These are phyloP conservation scores for Camptophora hylomeconis DNA, from an alignment of 2,329 filamentous ascomycete species.

Conservation along the genomic window DNA sequence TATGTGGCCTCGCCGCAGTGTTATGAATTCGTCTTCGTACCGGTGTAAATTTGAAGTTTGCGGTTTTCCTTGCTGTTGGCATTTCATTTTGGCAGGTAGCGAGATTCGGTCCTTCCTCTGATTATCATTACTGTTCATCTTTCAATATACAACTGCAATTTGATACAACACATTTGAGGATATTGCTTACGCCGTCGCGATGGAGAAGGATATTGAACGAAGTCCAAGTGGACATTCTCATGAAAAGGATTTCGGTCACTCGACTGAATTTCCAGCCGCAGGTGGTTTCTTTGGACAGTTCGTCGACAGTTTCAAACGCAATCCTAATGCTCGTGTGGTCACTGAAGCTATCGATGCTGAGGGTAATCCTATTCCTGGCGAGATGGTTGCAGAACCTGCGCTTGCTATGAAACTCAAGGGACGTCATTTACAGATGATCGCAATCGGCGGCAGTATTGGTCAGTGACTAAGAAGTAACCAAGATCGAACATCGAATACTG, in stretches of 20 bases:
- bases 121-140: too few relatives aligned
- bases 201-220: slow-evolving; percentile 7
- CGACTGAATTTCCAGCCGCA: slow-evolving; percentile 10
- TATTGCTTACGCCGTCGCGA: too few relatives aligned
- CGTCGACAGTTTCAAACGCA: slow-evolving; percentile 31
- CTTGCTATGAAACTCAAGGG: slow-evolving; percentile 68
- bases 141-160: too few relatives aligned
- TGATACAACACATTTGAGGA: too few relatives aligned
- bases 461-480: slow-evolving; percentile 9
- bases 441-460: slow-evolving; percentile 62
- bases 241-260: slow-evolving; percentile 6
- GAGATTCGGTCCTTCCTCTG: too few relatives aligned
- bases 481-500: too few relatives aligned
- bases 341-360: slow-evolving; percentile 33
- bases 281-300: slow-evolving; percentile 19
- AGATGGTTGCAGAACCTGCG: slow-evolving; percentile 54
- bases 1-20: too few relatives aligned
- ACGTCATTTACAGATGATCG: slow-evolving; percentile 92
- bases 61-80: too few relatives aligned
- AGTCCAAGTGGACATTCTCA: background rate
- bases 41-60: too few relatives aligned
- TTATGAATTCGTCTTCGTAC: too few relatives aligned
- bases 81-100: too few relatives aligned
- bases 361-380: slow-evolving; percentile 48
- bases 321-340: slow-evolving; percentile 28